Base-by-base conservation (phyloP, 129 eudicot genomes). In the Centaurea solstitialis region DNA sequence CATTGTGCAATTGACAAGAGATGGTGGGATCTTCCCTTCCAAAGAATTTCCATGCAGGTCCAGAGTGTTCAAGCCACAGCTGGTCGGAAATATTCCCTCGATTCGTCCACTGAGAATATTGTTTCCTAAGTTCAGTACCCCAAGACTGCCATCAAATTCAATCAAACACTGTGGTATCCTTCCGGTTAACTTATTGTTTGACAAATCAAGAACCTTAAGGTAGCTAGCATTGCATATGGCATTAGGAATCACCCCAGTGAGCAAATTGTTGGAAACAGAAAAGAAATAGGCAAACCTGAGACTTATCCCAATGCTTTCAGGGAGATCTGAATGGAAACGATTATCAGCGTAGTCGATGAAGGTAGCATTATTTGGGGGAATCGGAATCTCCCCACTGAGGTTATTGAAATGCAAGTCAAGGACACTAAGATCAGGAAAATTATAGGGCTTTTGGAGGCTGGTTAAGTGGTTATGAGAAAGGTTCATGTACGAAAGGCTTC, bases 401-500 rank as follows among this genome's bases (percentile, higher is more conserved):
- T 12, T 5, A 66, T 93, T 93, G 18, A 76, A 81, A 71, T 89
- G 93, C 75, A 93, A 73, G 70, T 93, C 98, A 15, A 93, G 91
- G 4, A 84, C 81, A 15, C 0, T 13, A 10, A 88, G 80, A 40
- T 15, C 12, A 0, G 75, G 77, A 2, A 86, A 20, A 0, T 0
- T 1, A 62, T 72, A 81, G 59, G 91, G 90, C 23, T 66, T 70
- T 86, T 90, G 80, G 40, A 91, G 50, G 18, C 66, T 23, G 2
- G 38, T 61, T 4, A 94, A 45, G 6, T 1, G 59, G 73, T 94
- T 94, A 57, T 6, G 28, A 50, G 98, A 94, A 78, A 94, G 90
- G 62, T 94, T 91, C 85, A 94, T 23, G 20, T 82, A 78, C 0
- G 26, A 0, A 3, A 87, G 82, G 6, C 11, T 0, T 80, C 85